phyloP scores from a whole-genome alignment of 257 asterid species.

The Agastache rugosa region DNA sequence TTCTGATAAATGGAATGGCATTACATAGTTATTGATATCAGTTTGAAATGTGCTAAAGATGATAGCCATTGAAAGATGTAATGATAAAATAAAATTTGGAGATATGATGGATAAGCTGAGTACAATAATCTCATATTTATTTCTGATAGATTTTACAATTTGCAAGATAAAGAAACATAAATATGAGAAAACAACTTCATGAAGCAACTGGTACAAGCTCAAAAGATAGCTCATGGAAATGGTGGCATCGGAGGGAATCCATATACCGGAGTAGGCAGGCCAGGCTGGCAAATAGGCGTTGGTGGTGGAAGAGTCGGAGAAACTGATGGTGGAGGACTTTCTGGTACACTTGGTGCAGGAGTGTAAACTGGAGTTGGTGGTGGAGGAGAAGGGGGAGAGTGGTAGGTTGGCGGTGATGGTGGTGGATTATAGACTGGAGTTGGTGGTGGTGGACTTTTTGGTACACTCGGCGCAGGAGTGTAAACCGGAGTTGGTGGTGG shows the following conservation, averaged over 20 bases:
- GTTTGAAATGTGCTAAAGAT: not conserved
- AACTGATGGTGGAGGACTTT: not conserved
- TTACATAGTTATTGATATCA: not conserved
- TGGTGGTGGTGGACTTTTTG: slow-evolving; percentile 11
- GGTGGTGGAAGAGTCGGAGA: not conserved
- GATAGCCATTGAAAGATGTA: slow-evolving; percentile 12
- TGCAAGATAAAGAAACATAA: slow-evolving; percentile 14
- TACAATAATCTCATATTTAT: not conserved
- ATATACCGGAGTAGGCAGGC: not conserved
- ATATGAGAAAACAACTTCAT: not conserved
- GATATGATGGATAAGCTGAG: not conserved
- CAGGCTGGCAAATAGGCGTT: not conserved
- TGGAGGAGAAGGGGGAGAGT: not conserved
- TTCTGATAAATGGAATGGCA: not conserved
- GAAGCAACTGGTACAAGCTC: not conserved
- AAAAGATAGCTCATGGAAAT: slow-evolving; percentile 11
- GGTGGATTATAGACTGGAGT: slow-evolving; percentile 1
- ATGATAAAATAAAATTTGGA: not conserved
- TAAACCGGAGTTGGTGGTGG: not conserved
- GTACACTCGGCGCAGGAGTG: not conserved
- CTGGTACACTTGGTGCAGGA: slow-evolving; percentile 1
- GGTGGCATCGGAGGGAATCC: slow-evolving; percentile 32
- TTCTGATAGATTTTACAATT: not conserved
- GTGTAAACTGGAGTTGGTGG: slow-evolving; percentile 2
- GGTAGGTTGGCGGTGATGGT: not conserved